Evolutionary conservation across 371 early-diverging fungal genomes (phyloP).

Genomic region (Dinochytrium kinnereticum): DNA sequence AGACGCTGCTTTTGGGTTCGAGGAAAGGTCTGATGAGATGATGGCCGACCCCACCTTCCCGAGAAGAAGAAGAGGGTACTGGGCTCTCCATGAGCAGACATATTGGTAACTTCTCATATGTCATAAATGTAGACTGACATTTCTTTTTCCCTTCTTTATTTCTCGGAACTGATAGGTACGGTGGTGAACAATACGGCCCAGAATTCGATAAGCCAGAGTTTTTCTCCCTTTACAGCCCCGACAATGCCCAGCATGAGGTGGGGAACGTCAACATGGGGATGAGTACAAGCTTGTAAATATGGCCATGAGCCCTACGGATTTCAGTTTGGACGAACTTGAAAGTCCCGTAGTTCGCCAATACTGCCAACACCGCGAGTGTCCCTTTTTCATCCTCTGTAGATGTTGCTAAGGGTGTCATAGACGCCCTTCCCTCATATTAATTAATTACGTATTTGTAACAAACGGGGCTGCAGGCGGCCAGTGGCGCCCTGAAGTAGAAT

Average conservation of each 20-base stretch:
- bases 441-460: neutral
- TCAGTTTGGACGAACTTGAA: too few species aligned
- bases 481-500: too few species aligned
- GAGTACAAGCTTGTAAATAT: neutral
- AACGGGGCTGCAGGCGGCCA: neutral
- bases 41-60: conserved; percentile 17
- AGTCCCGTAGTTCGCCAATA: too few species aligned
- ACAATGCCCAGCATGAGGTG: neutral
- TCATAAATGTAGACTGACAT: neutral
- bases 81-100: conserved; percentile 95
- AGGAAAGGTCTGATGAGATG: neutral
- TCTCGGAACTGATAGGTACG: conserved; percentile 12
- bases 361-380: neutral
- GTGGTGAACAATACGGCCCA: conserved; percentile 13
- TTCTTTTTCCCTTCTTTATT: neutral
- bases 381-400: neutral
- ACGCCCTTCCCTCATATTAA: neutral
- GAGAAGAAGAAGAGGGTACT: conserved; percentile 68
- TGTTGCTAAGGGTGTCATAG: neutral
- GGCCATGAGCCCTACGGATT: too few species aligned
- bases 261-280: neutral
- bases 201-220: conserved; percentile 33
- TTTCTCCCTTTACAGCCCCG: conserved; percentile 22
- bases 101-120: conserved; percentile 38
- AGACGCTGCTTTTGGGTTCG: conserved; percentile 26